Base-by-base conservation (phyloP, 345 rosid species). In the Pugionium cornutum region DNA sequence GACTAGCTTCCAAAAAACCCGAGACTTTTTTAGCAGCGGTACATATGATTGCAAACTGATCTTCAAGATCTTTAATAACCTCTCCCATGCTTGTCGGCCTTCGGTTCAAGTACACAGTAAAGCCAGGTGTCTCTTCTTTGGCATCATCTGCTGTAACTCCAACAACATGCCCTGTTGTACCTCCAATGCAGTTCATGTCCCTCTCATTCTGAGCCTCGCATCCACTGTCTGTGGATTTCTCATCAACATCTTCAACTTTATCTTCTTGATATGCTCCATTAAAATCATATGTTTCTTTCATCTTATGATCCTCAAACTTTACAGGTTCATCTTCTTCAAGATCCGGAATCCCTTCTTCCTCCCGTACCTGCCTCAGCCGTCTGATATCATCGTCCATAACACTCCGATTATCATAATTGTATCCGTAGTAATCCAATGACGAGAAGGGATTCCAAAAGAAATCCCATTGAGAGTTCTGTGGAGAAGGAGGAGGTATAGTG, bases 401-500 rank as follows among this genome's bases (percentile, higher is more conserved):
- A 57, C 76, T 76, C 40, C 58, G 76, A 11, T 68, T 68, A 67
- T 70, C 68, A 64, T 41, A 62, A 10, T 78, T 75, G 77, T 88
- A 88, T 9, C 87, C 89, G 58, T 84, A 88, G 69, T 80, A 55
- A 65, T 92, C 98, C 60, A 89, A 29, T 18, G 96, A 86, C 3
- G 98, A 82, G 72, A 92, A 92, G 3, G 97, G 96, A 68, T 92
- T 88, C 98, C 98, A 92, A 72, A 92, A 92, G 77, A 80, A 81
- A 66, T 92, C 96, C 98, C 98, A 92, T 47, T 83, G 96, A 4
- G 96, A 88, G 60, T 79, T 78, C 55, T 84, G 95, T 26, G 96
- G 97, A 0, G 96, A 85, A 47, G 83, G 82, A 33, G 91, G 96
- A 58, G 85, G 94, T 41, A 87, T 55, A 34, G 62, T 76, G 11